These are phyloP conservation scores for Trypanosomatidae sp. DNA, from an alignment of 208 protist species.

Conservation along the genomic window DNA sequence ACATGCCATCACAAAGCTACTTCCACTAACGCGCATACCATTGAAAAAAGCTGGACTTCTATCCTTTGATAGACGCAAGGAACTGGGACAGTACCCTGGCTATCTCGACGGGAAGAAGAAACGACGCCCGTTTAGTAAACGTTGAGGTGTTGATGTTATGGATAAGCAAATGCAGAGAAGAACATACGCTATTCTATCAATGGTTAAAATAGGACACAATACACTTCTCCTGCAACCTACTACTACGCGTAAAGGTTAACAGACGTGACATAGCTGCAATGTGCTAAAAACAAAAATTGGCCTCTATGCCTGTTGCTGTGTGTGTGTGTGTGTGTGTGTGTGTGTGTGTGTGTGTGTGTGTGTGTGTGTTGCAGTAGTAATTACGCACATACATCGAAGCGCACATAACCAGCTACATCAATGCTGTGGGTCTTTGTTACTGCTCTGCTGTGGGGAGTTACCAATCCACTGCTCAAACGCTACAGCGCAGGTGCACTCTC, in stretches of 20 bases:
- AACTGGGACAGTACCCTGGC: constrained; percentile 75
- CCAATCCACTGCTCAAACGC: constrained; percentile 72
- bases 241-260: background rate
- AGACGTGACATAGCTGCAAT: too few relatives aligned
- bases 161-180: too few relatives aligned
- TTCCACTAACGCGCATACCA: constrained; percentile 75
- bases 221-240: background rate
- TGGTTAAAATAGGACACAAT: too few relatives aligned
- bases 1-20: constrained; percentile 69
- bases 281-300: too few relatives aligned
- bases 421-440: constrained; percentile 53
- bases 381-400: too few relatives aligned
- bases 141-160: too few relatives aligned
- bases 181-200: too few relatives aligned
- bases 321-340: too few relatives aligned
- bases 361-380: too few relatives aligned
- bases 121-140: constrained; percentile 77
- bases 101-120: constrained; percentile 78
- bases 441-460: constrained; percentile 71
- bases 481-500: constrained; percentile 56
- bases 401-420: too few relatives aligned
- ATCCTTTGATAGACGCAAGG: constrained; percentile 67
- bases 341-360: too few relatives aligned
- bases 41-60: constrained; percentile 81
- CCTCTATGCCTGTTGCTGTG: too few relatives aligned